Base-by-base conservation (phyloP, 768 basidiomycete species). In the Macrocybe gigantea region DNA sequence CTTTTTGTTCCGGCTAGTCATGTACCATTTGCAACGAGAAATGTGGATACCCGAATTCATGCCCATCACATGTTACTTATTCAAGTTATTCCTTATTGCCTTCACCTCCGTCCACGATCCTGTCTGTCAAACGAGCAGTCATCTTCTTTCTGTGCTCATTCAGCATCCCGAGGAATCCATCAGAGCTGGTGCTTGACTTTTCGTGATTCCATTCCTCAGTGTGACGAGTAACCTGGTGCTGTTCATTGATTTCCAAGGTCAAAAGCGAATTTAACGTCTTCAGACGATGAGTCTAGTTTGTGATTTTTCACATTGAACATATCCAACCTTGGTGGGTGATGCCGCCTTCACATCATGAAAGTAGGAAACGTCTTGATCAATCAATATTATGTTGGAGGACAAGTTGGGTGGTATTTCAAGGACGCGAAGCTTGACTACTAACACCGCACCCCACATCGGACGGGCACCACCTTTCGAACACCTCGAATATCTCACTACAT, bases 341-440 rank as follows among this genome's bases (percentile, higher is more conserved):
- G 63, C 56, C 2, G 67, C 56, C 4, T 64, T 60, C 1, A 65
- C 57, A 43, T 70, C 60, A 11, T 68, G 65, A 56, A 59, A 75
- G 54, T 75, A 76, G 0, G 67, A 59, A 5, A 77, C 73, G 47
- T 77, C 72, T 54, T 71, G 73, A 54, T 75, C 73, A 41, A 75
- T 70, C 32, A 76, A 61, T 29, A 76, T 61, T 8, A 62, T 67
- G 48, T 58, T 70, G 35, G 62, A 52, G 11, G 68, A 63, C 5
- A 70, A 53, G 6, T 59, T 63, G 2, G 64, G 45, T 2, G 74
- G 74, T 41, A 69, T 75, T 52, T 70, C 45, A 6, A 75, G 57
- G 12, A 75, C 38, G 6, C 71, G 68, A 50, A 74, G 71, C 39
- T 62, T 69, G 1, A 63, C 63, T 11, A 77, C 11, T 7, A 9